Conservation (phyloP, 768 basidiomycete genomes). For the Hydnum rufescens region DNA sequence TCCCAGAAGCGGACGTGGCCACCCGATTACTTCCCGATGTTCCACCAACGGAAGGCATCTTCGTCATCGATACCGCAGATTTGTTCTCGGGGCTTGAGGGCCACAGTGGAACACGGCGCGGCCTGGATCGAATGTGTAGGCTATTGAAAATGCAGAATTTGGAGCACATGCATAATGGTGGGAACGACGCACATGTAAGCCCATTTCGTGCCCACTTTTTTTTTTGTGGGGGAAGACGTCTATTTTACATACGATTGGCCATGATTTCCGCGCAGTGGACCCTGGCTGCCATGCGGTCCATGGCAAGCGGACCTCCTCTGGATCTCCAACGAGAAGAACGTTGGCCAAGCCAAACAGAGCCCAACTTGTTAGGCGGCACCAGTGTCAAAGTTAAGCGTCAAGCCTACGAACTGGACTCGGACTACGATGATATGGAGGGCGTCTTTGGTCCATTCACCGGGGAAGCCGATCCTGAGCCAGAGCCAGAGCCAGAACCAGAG, state of each 20-base stretch:
- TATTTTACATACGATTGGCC: no score
- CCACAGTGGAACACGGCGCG: constrained; percentile 30
- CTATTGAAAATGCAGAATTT: constrained; percentile 36
- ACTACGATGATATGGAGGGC: constrained; percentile 10
- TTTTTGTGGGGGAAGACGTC: neutral
- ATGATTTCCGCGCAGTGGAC: constrained; percentile 38
- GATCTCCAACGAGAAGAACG: constrained; percentile 60
- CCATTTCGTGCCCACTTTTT: constrained; percentile 8
- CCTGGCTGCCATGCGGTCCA: constrained; percentile 38
- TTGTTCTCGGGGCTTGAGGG: constrained; percentile 61
- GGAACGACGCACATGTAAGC: constrained; percentile 66
- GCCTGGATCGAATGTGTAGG: constrained; percentile 40
- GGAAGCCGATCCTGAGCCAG: no score
- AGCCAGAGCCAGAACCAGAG: no score
- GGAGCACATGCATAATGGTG: constrained; percentile 59
- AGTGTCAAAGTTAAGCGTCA: constrained; percentile 6
- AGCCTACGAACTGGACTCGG: constrained; percentile 9
- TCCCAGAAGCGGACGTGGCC: constrained; percentile 19
- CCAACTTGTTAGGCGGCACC: constrained; percentile 3
- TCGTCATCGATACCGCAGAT: constrained; percentile 51
- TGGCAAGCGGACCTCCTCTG: constrained; percentile 55
- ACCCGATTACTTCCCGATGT: constrained; percentile 32
- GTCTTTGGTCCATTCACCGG: constrained; percentile 6
- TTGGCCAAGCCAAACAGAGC: constrained; percentile 32
- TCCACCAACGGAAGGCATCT: constrained; percentile 32